Percentiles rank a stretch among this genome's conserved stretches.
Conservation (phyloP, 1,284 basidiomycete genomes). For the Inonotus obliquus region DNA sequence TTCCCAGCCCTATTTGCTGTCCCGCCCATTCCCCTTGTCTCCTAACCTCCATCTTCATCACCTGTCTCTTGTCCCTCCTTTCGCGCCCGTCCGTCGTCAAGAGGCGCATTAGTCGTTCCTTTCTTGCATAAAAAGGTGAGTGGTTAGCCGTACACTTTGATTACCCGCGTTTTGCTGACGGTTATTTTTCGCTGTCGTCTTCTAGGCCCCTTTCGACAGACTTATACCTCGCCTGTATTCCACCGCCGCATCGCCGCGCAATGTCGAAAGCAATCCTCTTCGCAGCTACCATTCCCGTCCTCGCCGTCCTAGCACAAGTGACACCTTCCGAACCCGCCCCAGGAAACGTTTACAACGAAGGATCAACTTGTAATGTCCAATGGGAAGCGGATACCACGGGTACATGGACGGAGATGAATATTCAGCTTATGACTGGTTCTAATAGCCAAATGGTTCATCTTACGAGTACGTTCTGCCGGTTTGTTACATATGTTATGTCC, state of each 20-base stretch:
- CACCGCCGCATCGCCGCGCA: conserved; percentile 4
- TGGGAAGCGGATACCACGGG: conserved; percentile 56
- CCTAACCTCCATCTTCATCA: neutral
- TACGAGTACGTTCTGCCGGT: conserved; percentile 44
- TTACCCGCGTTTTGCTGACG: neutral
- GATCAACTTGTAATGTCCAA: conserved; percentile 44
- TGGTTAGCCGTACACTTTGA: neutral
- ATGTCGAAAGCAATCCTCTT: conserved; percentile 43
- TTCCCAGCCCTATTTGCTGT: neutral
- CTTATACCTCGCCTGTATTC: conserved; percentile 8
- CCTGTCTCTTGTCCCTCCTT: conserved; percentile 12
- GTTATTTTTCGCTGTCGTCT: too few species aligned
- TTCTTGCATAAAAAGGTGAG: conserved; percentile 2
- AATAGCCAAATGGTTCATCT: conserved; percentile 70
- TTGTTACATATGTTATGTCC: neutral
- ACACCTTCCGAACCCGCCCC: conserved; percentile 52
- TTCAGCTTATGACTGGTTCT: conserved; percentile 76
- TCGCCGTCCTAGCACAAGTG: conserved; percentile 43
- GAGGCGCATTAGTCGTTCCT: neutral
- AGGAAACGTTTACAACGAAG: conserved; percentile 51
- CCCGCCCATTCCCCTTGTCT: neutral
- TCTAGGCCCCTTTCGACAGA: neutral
- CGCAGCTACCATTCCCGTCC: conserved; percentile 37
- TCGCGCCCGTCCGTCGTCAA: neutral
- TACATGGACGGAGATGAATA: conserved; percentile 59